These are phyloP conservation scores for Rhizophora apiculata DNA, from an alignment of 345 rosid genomes.

Conservation along the genomic window DNA sequence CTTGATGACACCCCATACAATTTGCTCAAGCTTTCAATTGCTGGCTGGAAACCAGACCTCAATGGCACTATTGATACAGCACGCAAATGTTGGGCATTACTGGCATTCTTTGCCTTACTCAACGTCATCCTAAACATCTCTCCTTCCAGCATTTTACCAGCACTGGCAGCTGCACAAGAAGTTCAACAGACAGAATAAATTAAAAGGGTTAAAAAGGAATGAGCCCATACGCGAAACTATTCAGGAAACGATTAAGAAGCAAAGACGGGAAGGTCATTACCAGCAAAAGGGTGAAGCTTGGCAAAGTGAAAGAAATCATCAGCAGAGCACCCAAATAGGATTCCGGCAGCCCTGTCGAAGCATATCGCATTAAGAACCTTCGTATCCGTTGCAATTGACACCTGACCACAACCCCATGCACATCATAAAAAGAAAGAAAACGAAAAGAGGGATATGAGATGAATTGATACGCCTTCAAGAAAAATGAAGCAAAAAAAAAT, in stretches of 20 bases:
- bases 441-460: not conserved
- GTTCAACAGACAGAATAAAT: not conserved
- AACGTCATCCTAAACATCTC: conserved; percentile 67
- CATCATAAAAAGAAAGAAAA: not conserved
- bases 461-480: no score
- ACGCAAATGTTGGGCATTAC: conserved; percentile 64
- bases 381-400: conserved; percentile 64
- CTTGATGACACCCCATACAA: conserved; percentile 21
- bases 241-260: not conserved
- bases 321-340: conserved; percentile 78
- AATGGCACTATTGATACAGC: conserved; percentile 47
- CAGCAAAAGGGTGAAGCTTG: conserved; percentile 57
- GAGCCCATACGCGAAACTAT: no score
- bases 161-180: conserved; percentile 48
- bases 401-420: conserved; percentile 33
- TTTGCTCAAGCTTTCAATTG: conserved; percentile 39
- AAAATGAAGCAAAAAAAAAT: no score
- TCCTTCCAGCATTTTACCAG: conserved; percentile 53
- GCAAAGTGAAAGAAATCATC: conserved; percentile 65
- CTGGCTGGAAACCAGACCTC: conserved; percentile 54
- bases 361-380: conserved; percentile 62
- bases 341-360: conserved; percentile 71
- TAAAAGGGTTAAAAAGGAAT: no score
- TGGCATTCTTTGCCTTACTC: conserved; percentile 50
- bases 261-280: conserved; percentile 22